These are phyloP conservation scores for Pneumocystis oryctolagi DNA, from an alignment of 1,139 yeast genomes.

Conservation along the genomic window DNA sequence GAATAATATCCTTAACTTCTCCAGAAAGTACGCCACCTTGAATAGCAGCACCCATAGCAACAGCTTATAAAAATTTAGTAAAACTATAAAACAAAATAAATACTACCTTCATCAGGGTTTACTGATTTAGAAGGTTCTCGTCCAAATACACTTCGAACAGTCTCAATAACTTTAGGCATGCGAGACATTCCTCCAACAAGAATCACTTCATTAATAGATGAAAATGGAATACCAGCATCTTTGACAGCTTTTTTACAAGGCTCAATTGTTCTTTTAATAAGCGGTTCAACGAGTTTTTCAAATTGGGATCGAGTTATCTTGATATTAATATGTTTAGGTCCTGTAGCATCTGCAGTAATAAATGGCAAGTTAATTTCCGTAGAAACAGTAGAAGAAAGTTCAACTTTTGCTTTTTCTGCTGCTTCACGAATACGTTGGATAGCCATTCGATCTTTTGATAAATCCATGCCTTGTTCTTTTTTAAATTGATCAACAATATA, in stretches of 20 bases:
- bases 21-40: constrained; percentile 99
- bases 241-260: constrained; percentile 97
- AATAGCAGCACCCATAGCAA: constrained; percentile 99
- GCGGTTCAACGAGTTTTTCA: constrained; percentile 78
- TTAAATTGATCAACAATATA: constrained; percentile 84
- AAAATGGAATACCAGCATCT: constrained; percentile 78
- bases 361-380: constrained; percentile 96
- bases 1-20: constrained; percentile 88
- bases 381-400: constrained; percentile 80
- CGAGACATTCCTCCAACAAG: constrained; percentile 99
- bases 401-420: constrained; percentile 98
- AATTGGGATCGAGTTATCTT: constrained; percentile 86
- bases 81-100: neutral
- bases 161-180: constrained; percentile 98
- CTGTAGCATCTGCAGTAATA: constrained; percentile 86
- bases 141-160: constrained; percentile 84
- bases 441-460: constrained; percentile 91
- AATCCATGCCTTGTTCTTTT: constrained; percentile 80
- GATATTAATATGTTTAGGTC: constrained; percentile 96
- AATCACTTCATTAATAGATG: constrained; percentile 86
- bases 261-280: constrained; percentile 83
- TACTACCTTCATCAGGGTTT: constrained; percentile 74
- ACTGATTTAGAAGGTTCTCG: constrained; percentile 96
- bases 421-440: constrained; percentile 99
- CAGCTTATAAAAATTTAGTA: constrained; percentile 38